Evolutionary conservation across 805 yeast genomes (phyloP).

Genomic region (Saccharomycopsis sp.): DNA sequence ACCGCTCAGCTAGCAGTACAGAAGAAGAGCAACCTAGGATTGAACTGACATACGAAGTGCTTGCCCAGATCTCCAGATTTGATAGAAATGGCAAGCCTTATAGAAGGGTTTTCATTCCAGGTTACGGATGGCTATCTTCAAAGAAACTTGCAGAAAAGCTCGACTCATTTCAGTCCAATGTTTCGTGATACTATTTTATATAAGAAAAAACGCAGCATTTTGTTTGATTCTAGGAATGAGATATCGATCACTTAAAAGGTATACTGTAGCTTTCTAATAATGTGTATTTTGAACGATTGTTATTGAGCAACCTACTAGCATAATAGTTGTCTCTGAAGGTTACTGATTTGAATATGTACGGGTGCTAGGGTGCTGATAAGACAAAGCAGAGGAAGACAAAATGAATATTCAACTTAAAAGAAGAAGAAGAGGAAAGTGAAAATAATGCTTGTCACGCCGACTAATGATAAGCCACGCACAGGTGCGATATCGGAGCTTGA

Average conservation of each 20-base stretch:
- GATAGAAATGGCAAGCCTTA: slow-evolving; percentile 37
- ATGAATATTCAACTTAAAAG: not conserved
- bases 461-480: not conserved
- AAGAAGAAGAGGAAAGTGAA: not conserved
- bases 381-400: too few species aligned
- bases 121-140: slow-evolving; percentile 44
- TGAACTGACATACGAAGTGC: slow-evolving; percentile 4
- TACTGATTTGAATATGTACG: too few species aligned
- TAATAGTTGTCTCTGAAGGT: too few species aligned
- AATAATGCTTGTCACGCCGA: not conserved
- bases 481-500: not conserved
- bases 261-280: too few species aligned
- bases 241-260: not conserved
- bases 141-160: slow-evolving; percentile 17
- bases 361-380: too few species aligned
- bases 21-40: not conserved
- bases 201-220: too few species aligned
- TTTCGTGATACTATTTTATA: not conserved
- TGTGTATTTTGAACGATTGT: too few species aligned
- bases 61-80: slow-evolving; percentile 18
- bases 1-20: not conserved
- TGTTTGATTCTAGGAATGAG: not conserved
- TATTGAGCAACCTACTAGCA: too few species aligned
- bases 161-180: not conserved
- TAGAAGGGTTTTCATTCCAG: slow-evolving; percentile 41